A percentile compares a stretch with the other conserved stretches of the same genome.
Evolutionary conservation across 345 rosid genomes (phyloP).

Genomic region (Melaleuca quinquenervia): DNA sequence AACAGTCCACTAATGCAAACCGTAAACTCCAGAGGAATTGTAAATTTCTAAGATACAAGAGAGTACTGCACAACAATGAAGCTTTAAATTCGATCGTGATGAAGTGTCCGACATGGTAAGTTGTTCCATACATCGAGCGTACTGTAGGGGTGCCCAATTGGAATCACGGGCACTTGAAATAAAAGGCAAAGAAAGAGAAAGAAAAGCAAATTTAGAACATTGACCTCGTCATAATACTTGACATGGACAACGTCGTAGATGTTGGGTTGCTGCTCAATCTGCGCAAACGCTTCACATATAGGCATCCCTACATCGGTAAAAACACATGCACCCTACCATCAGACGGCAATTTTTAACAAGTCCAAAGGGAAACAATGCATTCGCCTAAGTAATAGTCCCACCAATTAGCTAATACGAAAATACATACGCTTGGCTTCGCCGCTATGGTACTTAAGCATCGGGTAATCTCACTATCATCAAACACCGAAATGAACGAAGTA

Average conservation of each 20-base stretch:
- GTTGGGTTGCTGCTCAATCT: conserved; percentile 88
- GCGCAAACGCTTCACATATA: conserved; percentile 82
- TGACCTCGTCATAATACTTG: conserved; percentile 86
- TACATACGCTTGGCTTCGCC: not conserved
- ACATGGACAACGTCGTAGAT: conserved; percentile 94
- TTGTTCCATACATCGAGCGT: not conserved
- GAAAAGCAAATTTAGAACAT: not conserved
- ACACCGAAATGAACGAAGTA: not conserved
- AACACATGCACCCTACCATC: not conserved
- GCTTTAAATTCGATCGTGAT: not conserved
- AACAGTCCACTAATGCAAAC: not conserved
- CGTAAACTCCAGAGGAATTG: not conserved
- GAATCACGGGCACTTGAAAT: not conserved
- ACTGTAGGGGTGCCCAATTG: not conserved
- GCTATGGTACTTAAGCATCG: not conserved
- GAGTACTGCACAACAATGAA: not conserved
- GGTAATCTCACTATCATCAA: not conserved
- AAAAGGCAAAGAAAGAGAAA: not conserved
- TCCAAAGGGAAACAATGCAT: not conserved
- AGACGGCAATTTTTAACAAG: not conserved
- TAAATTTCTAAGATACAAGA: not conserved
- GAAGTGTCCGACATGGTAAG: not conserved
- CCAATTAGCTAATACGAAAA: not conserved
- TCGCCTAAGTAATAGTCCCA: not conserved
- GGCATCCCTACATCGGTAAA: conserved; percentile 65